These are phyloP conservation scores for Coniochaeta sp. DNA, from an alignment of 2,329 filamentous ascomycete species.

Conservation along the genomic window DNA sequence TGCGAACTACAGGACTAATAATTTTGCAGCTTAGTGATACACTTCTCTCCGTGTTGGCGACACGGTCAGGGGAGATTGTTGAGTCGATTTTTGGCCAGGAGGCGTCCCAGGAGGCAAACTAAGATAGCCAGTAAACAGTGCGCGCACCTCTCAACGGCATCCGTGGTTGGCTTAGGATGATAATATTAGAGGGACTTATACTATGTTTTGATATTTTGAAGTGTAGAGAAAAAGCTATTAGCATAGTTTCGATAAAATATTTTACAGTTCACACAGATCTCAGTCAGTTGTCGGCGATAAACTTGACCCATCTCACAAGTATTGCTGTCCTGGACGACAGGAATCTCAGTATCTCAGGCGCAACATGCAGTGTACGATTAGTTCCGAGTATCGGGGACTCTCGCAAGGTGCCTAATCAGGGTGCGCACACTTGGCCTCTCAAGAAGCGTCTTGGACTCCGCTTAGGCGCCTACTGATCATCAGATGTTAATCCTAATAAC, in stretches of 20 bases:
- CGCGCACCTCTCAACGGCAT: background rate
- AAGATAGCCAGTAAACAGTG: background rate
- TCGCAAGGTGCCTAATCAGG: background rate
- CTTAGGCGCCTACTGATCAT: background rate
- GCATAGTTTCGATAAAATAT: background rate
- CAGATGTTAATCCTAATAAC: background rate
- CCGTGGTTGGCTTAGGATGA: background rate
- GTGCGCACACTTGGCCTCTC: too few relatives aligned
- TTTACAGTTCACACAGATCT: background rate
- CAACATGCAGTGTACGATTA: too few relatives aligned
- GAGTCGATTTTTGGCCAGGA: conserved; percentile 57
- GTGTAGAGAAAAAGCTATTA: background rate
- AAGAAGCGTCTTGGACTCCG: background rate
- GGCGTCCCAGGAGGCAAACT: background rate
- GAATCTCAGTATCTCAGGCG: too few relatives aligned
- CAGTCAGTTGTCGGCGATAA: background rate
- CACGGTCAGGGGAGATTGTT: conserved; percentile 71
- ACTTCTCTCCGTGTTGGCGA: conserved; percentile 69
- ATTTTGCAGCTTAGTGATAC: conserved; percentile 64
- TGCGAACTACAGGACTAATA: conserved; percentile 6
- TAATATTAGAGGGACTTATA: background rate
- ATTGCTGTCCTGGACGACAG: too few relatives aligned
- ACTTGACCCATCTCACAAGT: too few relatives aligned
- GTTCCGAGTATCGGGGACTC: background rate
- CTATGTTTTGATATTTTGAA: background rate